Conservation (phyloP, 495 filamentous ascomycete species). For the Niebla homalea region DNA sequence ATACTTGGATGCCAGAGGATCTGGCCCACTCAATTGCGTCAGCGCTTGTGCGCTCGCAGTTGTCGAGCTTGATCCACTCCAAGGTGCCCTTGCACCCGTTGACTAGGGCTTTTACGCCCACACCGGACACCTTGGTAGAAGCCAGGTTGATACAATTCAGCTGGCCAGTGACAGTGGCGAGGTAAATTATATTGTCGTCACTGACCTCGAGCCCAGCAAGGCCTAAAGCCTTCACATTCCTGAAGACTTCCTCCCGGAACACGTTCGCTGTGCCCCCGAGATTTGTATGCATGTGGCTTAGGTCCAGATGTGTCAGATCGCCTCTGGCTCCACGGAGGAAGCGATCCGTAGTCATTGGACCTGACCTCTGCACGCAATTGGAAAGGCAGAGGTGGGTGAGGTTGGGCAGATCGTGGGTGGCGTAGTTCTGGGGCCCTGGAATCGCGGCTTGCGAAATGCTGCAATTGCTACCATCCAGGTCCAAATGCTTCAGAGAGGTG, state of each 20-base stretch:
- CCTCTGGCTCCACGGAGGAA: neutral
- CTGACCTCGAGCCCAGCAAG: slow-evolving; percentile 1
- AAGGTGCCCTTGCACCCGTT: slow-evolving; percentile 9
- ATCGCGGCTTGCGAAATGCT: too few relatives aligned
- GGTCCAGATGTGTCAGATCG: slow-evolving; percentile 1
- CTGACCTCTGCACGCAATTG: too few relatives aligned
- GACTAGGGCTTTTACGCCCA: slow-evolving; percentile 18
- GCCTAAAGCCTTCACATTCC: slow-evolving; percentile 7
- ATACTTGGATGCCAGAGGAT: slow-evolving; percentile 13
- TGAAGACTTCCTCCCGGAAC: neutral
- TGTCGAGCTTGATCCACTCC: slow-evolving; percentile 13
- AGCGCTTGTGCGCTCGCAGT: slow-evolving; percentile 12
- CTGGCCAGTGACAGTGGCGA: neutral
- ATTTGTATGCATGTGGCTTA: neutral
- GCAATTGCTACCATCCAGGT: too few relatives aligned
- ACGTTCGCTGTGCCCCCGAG: neutral
- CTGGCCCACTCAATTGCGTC: slow-evolving; percentile 25
- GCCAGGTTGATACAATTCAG: slow-evolving; percentile 15
- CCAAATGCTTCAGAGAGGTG: neutral
- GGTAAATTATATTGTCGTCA: slow-evolving; percentile 1
- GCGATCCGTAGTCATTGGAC: too few relatives aligned
- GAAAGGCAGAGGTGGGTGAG: too few relatives aligned
- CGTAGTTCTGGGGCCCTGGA: too few relatives aligned
- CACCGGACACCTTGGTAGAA: slow-evolving; percentile 17
- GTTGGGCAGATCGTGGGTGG: too few relatives aligned